Conservation (phyloP, 192 early-diverging fungal species). For the Backusella liffmaniae region DNA sequence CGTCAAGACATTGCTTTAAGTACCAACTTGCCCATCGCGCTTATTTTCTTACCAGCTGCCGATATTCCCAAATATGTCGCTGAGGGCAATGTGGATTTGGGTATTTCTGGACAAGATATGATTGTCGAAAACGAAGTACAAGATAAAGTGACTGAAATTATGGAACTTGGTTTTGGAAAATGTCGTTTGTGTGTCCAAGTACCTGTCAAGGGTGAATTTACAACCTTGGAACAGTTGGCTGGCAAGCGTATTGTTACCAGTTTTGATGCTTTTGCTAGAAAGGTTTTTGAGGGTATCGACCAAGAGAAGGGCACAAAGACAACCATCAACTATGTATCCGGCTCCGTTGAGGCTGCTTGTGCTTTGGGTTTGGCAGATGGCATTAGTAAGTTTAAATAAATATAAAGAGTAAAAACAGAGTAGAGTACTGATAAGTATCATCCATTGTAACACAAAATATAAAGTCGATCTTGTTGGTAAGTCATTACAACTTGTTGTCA, state of each 20-base stretch:
- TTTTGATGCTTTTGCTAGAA: conserved; percentile 71
- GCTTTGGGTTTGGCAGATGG: conserved; percentile 95
- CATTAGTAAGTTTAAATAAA: conserved; percentile 66
- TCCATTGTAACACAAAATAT: neutral
- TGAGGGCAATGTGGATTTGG: conserved; percentile 93
- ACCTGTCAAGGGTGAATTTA: conserved; percentile 57
- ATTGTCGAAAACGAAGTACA: conserved; percentile 77
- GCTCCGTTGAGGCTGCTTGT: conserved; percentile 95
- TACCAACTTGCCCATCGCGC: conserved; percentile 88
- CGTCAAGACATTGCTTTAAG: conserved; percentile 97
- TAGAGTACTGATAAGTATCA: neutral
- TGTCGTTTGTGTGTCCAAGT: conserved; percentile 93
- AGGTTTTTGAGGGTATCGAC: conserved; percentile 80
- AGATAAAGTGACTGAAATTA: conserved; percentile 67
- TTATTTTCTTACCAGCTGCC: conserved; percentile 93
- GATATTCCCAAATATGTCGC: conserved; percentile 97
- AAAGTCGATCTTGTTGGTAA: conserved; percentile 52
- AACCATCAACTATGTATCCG: conserved; percentile 82
- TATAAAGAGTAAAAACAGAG: neutral
- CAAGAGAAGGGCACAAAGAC: conserved; percentile 55
- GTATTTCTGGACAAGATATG: conserved; percentile 97
- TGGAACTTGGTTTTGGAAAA: conserved; percentile 88
- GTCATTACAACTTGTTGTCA: neutral
- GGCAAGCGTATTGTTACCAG: conserved; percentile 95
- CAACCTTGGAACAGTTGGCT: conserved; percentile 63